Base-by-base conservation (phyloP, 163 green algal genomes). In the Picocystis sp. region DNA sequence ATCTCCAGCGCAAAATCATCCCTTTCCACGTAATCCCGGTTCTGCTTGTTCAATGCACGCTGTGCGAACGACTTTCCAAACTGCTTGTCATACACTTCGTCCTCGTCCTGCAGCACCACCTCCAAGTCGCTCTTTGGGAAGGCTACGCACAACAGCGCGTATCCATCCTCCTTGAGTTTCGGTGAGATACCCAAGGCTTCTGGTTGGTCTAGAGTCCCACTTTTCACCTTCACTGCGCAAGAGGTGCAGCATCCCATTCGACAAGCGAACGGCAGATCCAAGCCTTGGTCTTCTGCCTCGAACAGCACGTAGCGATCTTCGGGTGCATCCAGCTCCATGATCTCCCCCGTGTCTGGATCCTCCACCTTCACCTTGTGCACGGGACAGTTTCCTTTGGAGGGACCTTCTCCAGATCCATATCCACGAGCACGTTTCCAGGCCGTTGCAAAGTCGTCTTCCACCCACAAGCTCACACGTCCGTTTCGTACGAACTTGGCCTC, bases 161-260 rank as follows among this genome's bases (percentile, higher is more conserved):
- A 98, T 45, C 89, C 89, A 58, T 81, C 55, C 25, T 83, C 73
- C 52, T 69, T 73, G 14, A 94, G 74, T 65, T 86, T 68, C 34
- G 70, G 50, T 13, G 60, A 77, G 12, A 89, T 67, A 1, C 81
- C 80, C 33, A 89, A 63, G 6, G 74, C 68, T 43, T 70, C 68
- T 34, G 81, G 77, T 61, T 94, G 84, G 45, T 72, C 69, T 60
- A 94, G 62, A 23, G 72, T 60, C 12, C 83, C 86, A 45, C 72
- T 58, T 58, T 75, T 79, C 43, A 69, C 57, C 43, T 71, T 74
- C 3, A 97, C 88, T 2, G 88, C 87, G 55, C 88, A 97, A 2
- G 87, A 77, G 14, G 88, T 97, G 67, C 88, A 97, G 79, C 88
- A 97, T 38, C 88, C 88, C 80, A 95, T 89, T 43, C 87, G 67